Conservation (phyloP, 129 eudicot species). For the Calendula officinalis region DNA sequence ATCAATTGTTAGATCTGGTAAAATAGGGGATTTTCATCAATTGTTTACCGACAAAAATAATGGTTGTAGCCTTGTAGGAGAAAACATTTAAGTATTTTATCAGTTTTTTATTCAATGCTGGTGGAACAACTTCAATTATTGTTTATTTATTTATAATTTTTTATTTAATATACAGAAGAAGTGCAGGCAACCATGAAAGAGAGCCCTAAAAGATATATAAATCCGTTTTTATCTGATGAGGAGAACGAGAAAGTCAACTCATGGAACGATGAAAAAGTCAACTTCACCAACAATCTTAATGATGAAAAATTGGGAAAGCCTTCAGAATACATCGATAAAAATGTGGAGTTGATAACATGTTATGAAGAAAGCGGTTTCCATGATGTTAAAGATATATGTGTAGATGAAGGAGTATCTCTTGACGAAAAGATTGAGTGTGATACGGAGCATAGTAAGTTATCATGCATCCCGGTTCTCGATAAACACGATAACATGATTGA, state of each 20-base stretch:
- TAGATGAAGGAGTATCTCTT: slow-evolving; percentile 61
- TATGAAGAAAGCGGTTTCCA: slow-evolving; percentile 46
- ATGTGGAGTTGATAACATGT: slow-evolving; percentile 23
- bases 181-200: slow-evolving; percentile 40
- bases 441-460: slow-evolving; percentile 25
- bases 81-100: too few species aligned
- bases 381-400: slow-evolving; percentile 71
- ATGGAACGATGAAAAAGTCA: slow-evolving; percentile 29
- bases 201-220: slow-evolving; percentile 25
- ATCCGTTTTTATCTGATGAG: slow-evolving; percentile 33
- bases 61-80: too few species aligned
- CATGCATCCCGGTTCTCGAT: slow-evolving; percentile 17
- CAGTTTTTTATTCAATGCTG: too few species aligned
- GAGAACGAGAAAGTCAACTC: slow-evolving; percentile 29
- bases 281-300: slow-evolving; percentile 23
- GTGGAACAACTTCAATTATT: too few species aligned
- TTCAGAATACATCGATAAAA: slow-evolving; percentile 49
- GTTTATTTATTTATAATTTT: not conserved
- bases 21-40: not conserved
- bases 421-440: slow-evolving; percentile 36
- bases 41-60: too few species aligned
- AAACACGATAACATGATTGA: slow-evolving; percentile 12
- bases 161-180: slow-evolving; percentile 8
- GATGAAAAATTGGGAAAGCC: slow-evolving; percentile 26
- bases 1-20: slow-evolving; percentile 10